A percentile compares a stretch with the other conserved stretches of the same genome.
These are phyloP conservation scores for Allium fistulosum DNA, from an alignment of 106 monocot genomes.

Conservation along the genomic window DNA sequence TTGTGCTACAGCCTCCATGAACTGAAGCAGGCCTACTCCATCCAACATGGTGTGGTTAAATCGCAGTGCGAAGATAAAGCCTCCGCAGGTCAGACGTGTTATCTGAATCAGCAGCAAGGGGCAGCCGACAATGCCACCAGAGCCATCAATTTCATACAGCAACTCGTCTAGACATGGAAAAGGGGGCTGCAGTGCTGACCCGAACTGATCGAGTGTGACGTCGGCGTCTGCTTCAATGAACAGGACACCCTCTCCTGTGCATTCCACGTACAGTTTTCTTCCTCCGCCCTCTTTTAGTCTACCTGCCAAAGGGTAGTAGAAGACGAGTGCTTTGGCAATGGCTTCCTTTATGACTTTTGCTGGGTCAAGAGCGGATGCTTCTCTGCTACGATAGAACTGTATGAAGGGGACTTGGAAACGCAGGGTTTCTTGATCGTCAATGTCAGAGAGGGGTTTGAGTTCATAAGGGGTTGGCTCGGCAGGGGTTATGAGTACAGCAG, in stretches of 20 bases:
- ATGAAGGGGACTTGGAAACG: neutral
- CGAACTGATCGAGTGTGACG: slow-evolving; percentile 31
- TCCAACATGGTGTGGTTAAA: slow-evolving; percentile 59
- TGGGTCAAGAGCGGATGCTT: slow-evolving; percentile 1
- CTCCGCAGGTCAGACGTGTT: slow-evolving; percentile 46
- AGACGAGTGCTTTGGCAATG: slow-evolving; percentile 26
- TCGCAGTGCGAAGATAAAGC: slow-evolving; percentile 47
- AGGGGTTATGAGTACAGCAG: slow-evolving; percentile 20
- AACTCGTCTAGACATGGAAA: slow-evolving; percentile 35
- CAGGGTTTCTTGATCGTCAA: slow-evolving; percentile 20
- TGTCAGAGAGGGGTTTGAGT: slow-evolving; percentile 30
- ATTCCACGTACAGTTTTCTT: slow-evolving; percentile 18
- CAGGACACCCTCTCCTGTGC: slow-evolving; percentile 39
- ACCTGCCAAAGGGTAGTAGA: neutral
- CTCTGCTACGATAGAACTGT: neutral
- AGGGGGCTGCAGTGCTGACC: slow-evolving; percentile 9
- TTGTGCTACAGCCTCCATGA: slow-evolving; percentile 24
- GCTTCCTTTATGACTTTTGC: slow-evolving; percentile 18
- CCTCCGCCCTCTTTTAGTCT: slow-evolving; percentile 8
- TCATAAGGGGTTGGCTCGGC: slow-evolving; percentile 21
- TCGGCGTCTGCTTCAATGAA: slow-evolving; percentile 36
- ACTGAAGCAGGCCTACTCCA: slow-evolving; percentile 30
- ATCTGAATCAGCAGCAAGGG: neutral
- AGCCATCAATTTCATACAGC: neutral
- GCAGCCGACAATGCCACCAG: neutral